phyloP scores from a whole-genome alignment of 768 basidiomycete species.

The Suillus cothurnatus region DNA sequence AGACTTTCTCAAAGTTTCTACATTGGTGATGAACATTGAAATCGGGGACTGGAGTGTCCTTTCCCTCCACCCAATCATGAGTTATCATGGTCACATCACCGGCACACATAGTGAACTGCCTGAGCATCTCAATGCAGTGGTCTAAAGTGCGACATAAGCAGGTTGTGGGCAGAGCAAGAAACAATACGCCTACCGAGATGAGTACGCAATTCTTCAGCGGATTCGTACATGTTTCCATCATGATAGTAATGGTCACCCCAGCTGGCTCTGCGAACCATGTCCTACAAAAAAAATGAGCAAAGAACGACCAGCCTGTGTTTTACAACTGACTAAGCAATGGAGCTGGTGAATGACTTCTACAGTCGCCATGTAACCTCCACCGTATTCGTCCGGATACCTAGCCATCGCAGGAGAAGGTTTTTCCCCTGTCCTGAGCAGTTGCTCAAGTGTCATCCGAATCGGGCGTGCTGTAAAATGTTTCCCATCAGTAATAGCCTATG shows the following conservation, averaged over 20 bases:
- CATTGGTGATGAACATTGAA: constrained; percentile 1
- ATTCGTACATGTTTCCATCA: background rate
- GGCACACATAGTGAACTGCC: constrained; percentile 14
- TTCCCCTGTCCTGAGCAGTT: constrained; percentile 13
- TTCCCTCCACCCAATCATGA: constrained; percentile 13
- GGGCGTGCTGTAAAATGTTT: constrained; percentile 3
- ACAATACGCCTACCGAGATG: constrained; percentile 11
- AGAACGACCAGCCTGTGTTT: background rate
- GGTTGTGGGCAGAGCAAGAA: background rate
- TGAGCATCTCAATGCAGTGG: constrained; percentile 14
- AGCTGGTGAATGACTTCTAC: constrained; percentile 14
- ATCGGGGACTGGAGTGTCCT: background rate
- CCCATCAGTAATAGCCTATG: background rate
- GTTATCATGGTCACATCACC: constrained; percentile 13
- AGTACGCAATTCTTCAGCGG: background rate
- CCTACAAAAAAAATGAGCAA: background rate
- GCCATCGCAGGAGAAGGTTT: constrained; percentile 3
- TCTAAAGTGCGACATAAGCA: background rate
- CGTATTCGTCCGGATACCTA: constrained; percentile 15
- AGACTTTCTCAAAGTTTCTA: constrained; percentile 1
- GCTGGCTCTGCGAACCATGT: constrained; percentile 15
- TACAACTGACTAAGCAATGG: constrained; percentile 14
- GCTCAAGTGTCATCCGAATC: constrained; percentile 12
- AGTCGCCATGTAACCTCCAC: constrained; percentile 17
- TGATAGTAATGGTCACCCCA: constrained; percentile 7